These are phyloP conservation scores for Volvariella volvacea DNA, from an alignment of 1,284 basidiomycete genomes.

Conservation along the genomic window DNA sequence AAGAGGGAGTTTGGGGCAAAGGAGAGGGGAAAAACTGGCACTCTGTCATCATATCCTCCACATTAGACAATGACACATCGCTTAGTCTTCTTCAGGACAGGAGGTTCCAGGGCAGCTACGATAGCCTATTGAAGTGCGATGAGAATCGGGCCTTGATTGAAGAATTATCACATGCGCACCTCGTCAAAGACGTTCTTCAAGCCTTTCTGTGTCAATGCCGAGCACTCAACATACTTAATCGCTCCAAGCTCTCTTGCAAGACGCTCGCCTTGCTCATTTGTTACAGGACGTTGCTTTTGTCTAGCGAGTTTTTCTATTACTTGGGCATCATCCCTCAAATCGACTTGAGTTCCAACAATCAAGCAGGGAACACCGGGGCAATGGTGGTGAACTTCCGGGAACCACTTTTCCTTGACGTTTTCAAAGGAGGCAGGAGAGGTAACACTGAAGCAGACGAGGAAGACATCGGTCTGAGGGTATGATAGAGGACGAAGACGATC, in stretches of 20 bases:
- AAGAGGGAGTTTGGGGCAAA: slow-evolving; percentile 4
- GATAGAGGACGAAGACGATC: slow-evolving; percentile 97
- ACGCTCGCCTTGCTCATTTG: slow-evolving; percentile 84
- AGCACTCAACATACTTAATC: slow-evolving; percentile 99
- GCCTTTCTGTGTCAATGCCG: slow-evolving; percentile 97
- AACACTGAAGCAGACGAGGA: slow-evolving; percentile 99
- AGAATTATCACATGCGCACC: slow-evolving; percentile 42
- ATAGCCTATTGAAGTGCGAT: slow-evolving; percentile 63
- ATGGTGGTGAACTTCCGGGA: slow-evolving; percentile 99
- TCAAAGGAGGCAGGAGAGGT: slow-evolving; percentile 98
- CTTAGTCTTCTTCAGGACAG: slow-evolving; percentile 78
- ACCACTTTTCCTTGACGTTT: slow-evolving; percentile 99
- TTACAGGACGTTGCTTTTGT: slow-evolving; percentile 94
- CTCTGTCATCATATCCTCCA: slow-evolving; percentile 11
- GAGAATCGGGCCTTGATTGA: not conserved
- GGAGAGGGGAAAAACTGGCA: slow-evolving; percentile 12
- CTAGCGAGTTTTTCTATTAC: slow-evolving; percentile 93
- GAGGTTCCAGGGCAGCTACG: slow-evolving; percentile 96
- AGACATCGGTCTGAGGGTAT: slow-evolving; percentile 99
- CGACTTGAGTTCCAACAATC: slow-evolving; percentile 98
- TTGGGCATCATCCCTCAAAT: slow-evolving; percentile 89
- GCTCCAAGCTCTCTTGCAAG: slow-evolving; percentile 94
- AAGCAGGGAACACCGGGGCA: slow-evolving; percentile 99
- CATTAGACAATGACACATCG: slow-evolving; percentile 83
- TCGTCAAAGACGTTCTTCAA: slow-evolving; percentile 99